Base-by-base conservation (phyloP, 1,139 yeast genomes). In the Sugiyamaella paludigena region DNA sequence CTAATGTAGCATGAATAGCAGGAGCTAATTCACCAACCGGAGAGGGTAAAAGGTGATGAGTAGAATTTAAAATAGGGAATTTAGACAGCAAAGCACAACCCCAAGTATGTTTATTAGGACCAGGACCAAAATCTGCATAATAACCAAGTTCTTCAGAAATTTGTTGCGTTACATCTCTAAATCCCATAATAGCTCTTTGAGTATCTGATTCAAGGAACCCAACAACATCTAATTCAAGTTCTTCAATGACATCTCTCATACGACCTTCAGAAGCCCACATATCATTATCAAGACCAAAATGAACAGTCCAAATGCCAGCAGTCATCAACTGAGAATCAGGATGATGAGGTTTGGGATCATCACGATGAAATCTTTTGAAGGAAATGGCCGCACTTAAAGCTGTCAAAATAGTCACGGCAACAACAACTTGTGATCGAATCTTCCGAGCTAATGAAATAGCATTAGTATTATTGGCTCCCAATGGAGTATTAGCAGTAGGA, bases 11-110 rank as follows among this genome's bases (percentile, higher is more conserved):
- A 67, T 86, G 96, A 57, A 92, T 92, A 1, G 97, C 98, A 3
- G 98, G 98, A 0, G 98, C 98, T 52, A 92, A 75, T 72, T 92
- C 98, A 34, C 98, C 98, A 29, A 87, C 96, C 2, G 98, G 98
- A 1, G 96, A 84, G 7, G 98, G 98, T 54, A 92, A 73, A 60
- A 92, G 74, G 66, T 89, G 95, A 68, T 92, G 98, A 1, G 91
- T 82, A 1, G 97, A 88, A 63, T 84, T 79, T 52, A 92, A 61
- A 55, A 92, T 92, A 28, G 98, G 98, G 77, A 91, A 92, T 66
- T 91, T 89, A 31, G 98, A 89, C 56, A 92, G 74, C 54, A 92
- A 75, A 1, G 94, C 94, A 45, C 94, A 86, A 37, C 98, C 98
- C 98, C 98, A 92, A 0, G 98, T 92, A 69, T 92, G 98, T 68